Base-by-base conservation (phyloP, 2,329 filamentous ascomycete genomes). In the Alternaria infectoria region DNA sequence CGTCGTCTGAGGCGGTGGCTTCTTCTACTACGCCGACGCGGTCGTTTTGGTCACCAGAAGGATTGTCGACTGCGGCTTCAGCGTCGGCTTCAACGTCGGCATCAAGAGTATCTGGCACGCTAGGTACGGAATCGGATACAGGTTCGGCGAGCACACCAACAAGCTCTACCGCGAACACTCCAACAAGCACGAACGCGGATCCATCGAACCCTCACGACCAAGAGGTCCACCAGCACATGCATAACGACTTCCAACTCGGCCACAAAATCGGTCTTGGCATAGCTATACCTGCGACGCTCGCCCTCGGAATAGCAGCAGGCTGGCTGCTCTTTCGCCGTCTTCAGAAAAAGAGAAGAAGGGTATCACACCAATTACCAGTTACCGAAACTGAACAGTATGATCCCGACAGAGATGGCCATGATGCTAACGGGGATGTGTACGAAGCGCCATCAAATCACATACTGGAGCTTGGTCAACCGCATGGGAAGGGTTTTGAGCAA, bases 381-480 rank as follows among this genome's bases (percentile, higher is more conserved):
- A 40, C 7, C 4, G 32, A 40, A 40, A 40, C 4, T n/a, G 15
- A 0, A 36, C 32, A n/a, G 15, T n/a, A 36, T 4, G 32, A 32
- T 3, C 30, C 30, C 30, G 30, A 32, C 1, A 32, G 13, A 36
- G 13, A 36, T 5, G 32, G 15, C 2, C 2, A 36, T 4, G 0
- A 1, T 40, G 0, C 32, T 40, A 1, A 3, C 7, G 8, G 1
- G 0, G 15, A 3, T 8, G n/a, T 51, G 0, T 12, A 51, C 26
- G 47, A 51, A 32, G 47, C 7, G 7, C 47, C 47, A 1, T 28
- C 26, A 12, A 51, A 32, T 26, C 17, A 21, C 2, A 3, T 15
- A 19, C 2, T 21, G 12, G 47, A 50, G 11, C 15, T 50, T 2
- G 47, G 47, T 6, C 47, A 19, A 1, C 26, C 47, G 13, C 10